Evolutionary conservation across 495 filamentous ascomycete genomes (phyloP), one percentile per base, ranked within the genome.

Genomic region (Aspergillus sclerotioniger): DNA sequence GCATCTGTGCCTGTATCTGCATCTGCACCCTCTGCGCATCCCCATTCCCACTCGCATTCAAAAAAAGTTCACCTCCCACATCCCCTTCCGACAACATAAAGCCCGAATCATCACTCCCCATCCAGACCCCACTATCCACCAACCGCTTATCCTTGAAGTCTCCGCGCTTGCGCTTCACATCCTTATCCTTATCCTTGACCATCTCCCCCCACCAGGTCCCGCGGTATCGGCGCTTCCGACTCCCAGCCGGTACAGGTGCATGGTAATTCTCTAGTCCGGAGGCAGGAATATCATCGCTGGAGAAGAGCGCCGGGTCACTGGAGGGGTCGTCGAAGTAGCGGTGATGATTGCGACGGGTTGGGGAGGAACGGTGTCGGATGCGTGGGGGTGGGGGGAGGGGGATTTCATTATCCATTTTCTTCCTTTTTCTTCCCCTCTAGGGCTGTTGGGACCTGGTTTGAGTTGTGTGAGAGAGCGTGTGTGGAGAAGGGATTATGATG

Each of bases 81-180:
- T 35, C 43, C 21, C 71, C 72, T 50, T 74, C 75, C 0, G 67
- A 73, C 2, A 71, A 62, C 41, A 76, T 58, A 28, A 71, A 52
- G 5, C 54, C 60, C 13, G 74, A 74, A 56, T 76, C 74, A 62
- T 89, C 88, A 63, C 87, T 89, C 15, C 82, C 85, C 82, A 92
- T 83, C 80, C 84, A 92, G n/a, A 93, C 85, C 53, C 88, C 90
- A 71, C 88, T 91, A 67, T 95, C 90, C n/a, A 84, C 72, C 61
- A 87, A 78, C 28, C 89, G 75, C 66, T 80, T 79, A 33, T 78
- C 76, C 58, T 74, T 77, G 48, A 79, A 78, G 31, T 90, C 81
- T 6, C 76, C 73, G 44, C 85, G 70, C 67, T 84, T 86, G 31
- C 73, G 69, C 57, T 82, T 82, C 19, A 69, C 61, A 37, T 37